Conservation (phyloP, 805 yeast genomes). For the Metschnikowia borealis region DNA sequence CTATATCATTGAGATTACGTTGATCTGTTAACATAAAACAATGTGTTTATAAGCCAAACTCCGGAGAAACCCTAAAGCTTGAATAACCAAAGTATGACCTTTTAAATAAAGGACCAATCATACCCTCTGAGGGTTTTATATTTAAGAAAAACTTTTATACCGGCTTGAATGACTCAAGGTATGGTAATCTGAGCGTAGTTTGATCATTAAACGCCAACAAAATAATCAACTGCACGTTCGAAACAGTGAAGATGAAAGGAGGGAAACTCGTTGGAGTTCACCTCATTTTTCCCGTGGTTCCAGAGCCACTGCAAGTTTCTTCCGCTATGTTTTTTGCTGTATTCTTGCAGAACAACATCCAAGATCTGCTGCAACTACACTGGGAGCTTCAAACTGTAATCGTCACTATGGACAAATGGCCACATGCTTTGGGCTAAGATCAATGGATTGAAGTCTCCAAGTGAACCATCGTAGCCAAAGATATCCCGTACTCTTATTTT, state of each 20-base stretch:
- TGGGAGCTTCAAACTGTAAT: constrained; percentile 55
- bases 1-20: too few species aligned
- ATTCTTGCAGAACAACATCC: constrained; percentile 63
- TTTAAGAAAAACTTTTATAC: too few species aligned
- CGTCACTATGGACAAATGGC: constrained; percentile 58
- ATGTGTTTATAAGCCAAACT: too few species aligned
- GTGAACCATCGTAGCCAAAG: constrained; percentile 21
- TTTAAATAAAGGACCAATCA: too few species aligned
- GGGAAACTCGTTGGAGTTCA: constrained; percentile 84
- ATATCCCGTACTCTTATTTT: constrained; percentile 53
- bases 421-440: constrained; percentile 87
- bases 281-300: constrained; percentile 89
- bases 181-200: constrained; percentile 58
- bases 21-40: too few species aligned
- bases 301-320: constrained; percentile 93
- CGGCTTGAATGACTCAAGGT: too few species aligned
- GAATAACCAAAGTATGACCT: too few species aligned
- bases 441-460: constrained; percentile 58
- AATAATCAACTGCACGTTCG: constrained; percentile 84
- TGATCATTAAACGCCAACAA: constrained; percentile 75
- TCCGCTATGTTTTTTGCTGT: constrained; percentile 74
- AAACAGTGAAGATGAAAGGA: constrained; percentile 75
- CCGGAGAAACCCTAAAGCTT: too few species aligned
- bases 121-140: too few species aligned
- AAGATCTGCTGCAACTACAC: constrained; percentile 59